A percentile compares a stretch with the other conserved stretches of the same genome.
Evolutionary conservation across 306 rosid genomes (phyloP).

Genomic region (Lithocarpus polystachyus): DNA sequence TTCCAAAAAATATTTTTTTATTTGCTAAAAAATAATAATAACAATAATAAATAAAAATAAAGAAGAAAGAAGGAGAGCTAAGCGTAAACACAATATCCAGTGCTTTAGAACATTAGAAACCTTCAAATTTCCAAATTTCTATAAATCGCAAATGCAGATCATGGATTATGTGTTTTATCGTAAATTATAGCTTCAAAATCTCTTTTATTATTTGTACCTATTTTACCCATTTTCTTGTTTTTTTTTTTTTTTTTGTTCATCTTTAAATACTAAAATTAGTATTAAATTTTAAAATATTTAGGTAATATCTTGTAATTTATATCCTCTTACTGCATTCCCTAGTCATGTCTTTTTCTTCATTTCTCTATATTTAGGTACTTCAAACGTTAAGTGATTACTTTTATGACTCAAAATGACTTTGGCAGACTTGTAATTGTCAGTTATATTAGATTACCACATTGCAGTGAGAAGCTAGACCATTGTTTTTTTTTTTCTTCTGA

Average conservation of each 20-base stretch:
- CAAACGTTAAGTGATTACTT: neutral
- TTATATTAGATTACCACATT: neutral
- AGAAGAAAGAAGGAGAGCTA: no score
- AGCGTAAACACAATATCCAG: neutral
- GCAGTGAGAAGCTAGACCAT: slow-evolving; percentile 10
- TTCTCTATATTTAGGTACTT: slow-evolving; percentile 1
- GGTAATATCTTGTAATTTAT: no score
- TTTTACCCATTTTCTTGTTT: neutral
- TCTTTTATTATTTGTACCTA: neutral
- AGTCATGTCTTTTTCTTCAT: neutral
- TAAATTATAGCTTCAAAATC: neutral
- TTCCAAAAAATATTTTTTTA: no score
- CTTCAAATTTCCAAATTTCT: neutral
- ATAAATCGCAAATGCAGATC: neutral
- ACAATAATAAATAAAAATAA: no score
- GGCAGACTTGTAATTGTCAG: slow-evolving; percentile 14
- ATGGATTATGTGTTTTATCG: neutral
- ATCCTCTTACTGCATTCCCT: neutral
- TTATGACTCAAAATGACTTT: slow-evolving; percentile 14
- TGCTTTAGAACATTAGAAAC: neutral
- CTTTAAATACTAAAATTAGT: neutral
- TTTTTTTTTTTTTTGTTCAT: neutral
- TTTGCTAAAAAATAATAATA: no score
- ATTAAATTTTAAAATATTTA: no score
- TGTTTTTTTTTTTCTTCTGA: no score